Percentiles rank a stretch among this genome's conserved stretches.
Evolutionary conservation across 148 eudicot species (phyloP).

Genomic region (Fagopyrum homotropicum): DNA sequence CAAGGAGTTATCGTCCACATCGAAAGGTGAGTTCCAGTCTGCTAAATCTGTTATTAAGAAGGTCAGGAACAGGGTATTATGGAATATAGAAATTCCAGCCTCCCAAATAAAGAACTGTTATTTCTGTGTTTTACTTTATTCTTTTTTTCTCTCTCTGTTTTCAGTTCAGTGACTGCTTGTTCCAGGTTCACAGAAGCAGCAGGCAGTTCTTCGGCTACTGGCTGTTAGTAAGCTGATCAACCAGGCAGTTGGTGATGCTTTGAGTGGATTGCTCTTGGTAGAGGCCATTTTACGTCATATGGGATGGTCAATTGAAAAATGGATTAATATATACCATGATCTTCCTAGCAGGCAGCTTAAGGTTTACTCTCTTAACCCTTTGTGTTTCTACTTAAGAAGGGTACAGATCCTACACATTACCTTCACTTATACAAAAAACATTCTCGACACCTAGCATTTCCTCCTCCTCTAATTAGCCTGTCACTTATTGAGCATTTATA

Average conservation of each 20-base stretch:
- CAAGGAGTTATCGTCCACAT: slow-evolving; percentile 37
- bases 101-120: too few relatives aligned
- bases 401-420: neutral
- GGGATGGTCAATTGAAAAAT: slow-evolving; percentile 78
- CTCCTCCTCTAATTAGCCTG: neutral
- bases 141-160: neutral
- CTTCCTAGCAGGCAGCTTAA: slow-evolving; percentile 91
- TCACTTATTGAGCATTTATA: neutral
- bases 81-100: too few relatives aligned
- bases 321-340: slow-evolving; percentile 84
- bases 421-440: neutral
- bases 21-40: slow-evolving; percentile 38
- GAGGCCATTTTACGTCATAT: slow-evolving; percentile 68
- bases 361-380: slow-evolving; percentile 30
- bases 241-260: slow-evolving; percentile 96
- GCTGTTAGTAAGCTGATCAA: slow-evolving; percentile 83
- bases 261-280: slow-evolving; percentile 86
- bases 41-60: neutral
- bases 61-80: too few relatives aligned
- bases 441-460: neutral
- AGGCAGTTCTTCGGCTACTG: slow-evolving; percentile 74
- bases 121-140: neutral
- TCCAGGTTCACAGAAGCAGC: slow-evolving; percentile 65
- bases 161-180: slow-evolving; percentile 17
- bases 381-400: neutral